Evolutionary conservation across 345 rosid species (phyloP).

Genomic region (Linum trigynum): DNA sequence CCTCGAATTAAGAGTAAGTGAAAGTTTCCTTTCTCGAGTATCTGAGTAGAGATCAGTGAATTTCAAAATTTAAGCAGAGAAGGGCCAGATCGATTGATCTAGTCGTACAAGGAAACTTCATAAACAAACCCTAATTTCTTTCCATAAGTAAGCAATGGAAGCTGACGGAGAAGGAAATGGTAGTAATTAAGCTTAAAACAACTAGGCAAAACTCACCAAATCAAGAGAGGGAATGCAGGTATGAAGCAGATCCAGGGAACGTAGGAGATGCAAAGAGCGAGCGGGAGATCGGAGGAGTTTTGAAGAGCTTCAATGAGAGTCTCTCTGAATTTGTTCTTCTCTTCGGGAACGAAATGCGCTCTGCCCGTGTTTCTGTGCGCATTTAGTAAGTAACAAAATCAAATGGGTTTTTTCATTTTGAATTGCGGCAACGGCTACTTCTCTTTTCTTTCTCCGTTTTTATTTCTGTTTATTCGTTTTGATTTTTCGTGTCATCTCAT

Average conservation of each 20-base stretch:
- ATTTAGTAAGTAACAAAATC: background rate
- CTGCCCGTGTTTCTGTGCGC: background rate
- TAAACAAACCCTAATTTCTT: background rate
- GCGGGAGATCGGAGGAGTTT: no score
- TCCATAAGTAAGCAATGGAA: background rate
- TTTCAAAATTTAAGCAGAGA: background rate
- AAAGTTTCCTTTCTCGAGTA: no score
- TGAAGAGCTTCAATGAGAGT: background rate
- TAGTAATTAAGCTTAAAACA: background rate
- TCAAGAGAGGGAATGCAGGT: slow-evolving; percentile 1
- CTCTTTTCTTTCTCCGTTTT: background rate
- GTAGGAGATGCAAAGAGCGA: no score
- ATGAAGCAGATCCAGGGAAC: slow-evolving; percentile 9
- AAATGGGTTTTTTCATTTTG: slow-evolving; percentile 6
- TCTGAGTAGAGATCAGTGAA: background rate
- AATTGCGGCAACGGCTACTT: slow-evolving; percentile 26
- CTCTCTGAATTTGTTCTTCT: background rate
- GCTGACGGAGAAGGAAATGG: slow-evolving; percentile 6
- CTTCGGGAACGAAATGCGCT: slow-evolving; percentile 9
- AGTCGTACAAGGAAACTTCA: slow-evolving; percentile 9
- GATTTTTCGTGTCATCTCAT: background rate
- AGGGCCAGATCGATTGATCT: background rate
- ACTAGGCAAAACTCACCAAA: slow-evolving; percentile 8
- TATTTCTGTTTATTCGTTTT: background rate
- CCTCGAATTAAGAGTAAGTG: no score